A percentile compares a stretch with the other conserved stretches of the same genome.
Conservation (phyloP, 1,284 basidiomycete species). For the Amylostereum areolatum region DNA sequence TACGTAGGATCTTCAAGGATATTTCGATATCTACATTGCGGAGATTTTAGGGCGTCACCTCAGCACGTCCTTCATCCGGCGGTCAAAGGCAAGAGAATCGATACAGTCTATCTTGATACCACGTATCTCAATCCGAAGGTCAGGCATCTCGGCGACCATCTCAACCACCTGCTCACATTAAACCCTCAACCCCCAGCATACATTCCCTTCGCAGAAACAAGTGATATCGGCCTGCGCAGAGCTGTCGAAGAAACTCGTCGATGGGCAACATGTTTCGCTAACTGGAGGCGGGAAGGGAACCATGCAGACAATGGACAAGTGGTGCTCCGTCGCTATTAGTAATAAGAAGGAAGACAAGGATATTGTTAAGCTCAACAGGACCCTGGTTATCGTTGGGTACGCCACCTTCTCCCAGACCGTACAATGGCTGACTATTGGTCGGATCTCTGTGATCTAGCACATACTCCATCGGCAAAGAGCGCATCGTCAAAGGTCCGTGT, state of each 20-base stretch:
- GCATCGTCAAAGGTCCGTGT: constrained; percentile 82
- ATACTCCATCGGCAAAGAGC: constrained; percentile 96
- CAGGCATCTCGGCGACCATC: constrained; percentile 9
- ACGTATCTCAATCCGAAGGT: constrained; percentile 93
- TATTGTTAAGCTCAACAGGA: constrained; percentile 17
- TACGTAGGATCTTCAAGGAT: constrained; percentile 62
- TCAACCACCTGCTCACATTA: neutral
- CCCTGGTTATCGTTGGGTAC: constrained; percentile 86
- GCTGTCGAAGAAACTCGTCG: constrained; percentile 59
- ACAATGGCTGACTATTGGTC: neutral
- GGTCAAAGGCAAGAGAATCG: constrained; percentile 73
- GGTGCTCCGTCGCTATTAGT: constrained; percentile 8
- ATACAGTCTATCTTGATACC: constrained; percentile 92
- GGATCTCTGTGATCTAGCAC: constrained; percentile 45
- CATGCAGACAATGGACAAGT: constrained; percentile 21
- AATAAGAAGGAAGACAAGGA: constrained; percentile 1
- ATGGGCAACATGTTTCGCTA: constrained; percentile 28
- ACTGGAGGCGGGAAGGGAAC: constrained; percentile 18
- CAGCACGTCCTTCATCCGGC: constrained; percentile 79
- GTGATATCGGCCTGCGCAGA: constrained; percentile 92
- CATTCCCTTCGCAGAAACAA: constrained; percentile 89
- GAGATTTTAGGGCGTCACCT: constrained; percentile 89
- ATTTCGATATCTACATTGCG: constrained; percentile 94
- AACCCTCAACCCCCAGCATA: constrained; percentile 51
- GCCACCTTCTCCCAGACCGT: constrained; percentile 12